These are phyloP conservation scores for Aquilaria sinensis DNA, from an alignment of 345 rosid species.

Conservation along the genomic window DNA sequence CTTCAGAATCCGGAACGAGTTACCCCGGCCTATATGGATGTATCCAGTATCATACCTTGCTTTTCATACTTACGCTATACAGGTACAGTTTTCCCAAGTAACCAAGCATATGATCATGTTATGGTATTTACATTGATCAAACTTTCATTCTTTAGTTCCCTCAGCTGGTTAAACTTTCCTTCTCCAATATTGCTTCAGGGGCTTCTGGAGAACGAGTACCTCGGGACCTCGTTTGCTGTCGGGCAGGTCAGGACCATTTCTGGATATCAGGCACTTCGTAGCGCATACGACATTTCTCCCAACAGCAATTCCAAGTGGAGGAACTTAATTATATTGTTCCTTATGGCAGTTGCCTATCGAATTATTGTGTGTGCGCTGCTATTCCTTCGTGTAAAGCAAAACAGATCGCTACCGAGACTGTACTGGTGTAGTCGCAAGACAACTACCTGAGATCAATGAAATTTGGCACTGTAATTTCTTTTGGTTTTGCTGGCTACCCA, in stretches of 20 bases:
- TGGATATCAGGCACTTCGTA: slow-evolving; percentile 67
- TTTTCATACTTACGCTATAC: slow-evolving; percentile 84
- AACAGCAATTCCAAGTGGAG: slow-evolving; percentile 77
- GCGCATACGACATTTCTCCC: slow-evolving; percentile 69
- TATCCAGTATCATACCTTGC: slow-evolving; percentile 89
- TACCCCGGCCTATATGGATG: slow-evolving; percentile 82
- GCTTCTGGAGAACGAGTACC: slow-evolving; percentile 89
- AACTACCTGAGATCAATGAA: slow-evolving; percentile 37
- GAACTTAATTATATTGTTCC: slow-evolving; percentile 66
- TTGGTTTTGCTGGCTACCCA: not conserved
- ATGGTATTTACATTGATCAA: not conserved
- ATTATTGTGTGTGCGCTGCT: slow-evolving; percentile 55
- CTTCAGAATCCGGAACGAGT: slow-evolving; percentile 73
- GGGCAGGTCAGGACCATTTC: slow-evolving; percentile 93
- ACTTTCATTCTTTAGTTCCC: not conserved
- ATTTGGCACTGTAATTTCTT: slow-evolving; percentile 5
- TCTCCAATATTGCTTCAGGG: slow-evolving; percentile 44
- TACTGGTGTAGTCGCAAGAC: slow-evolving; percentile 29
- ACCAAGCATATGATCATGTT: not conserved
- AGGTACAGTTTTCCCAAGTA: slow-evolving; percentile 35
- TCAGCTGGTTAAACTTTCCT: not conserved
- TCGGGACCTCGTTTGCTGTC: slow-evolving; percentile 71
- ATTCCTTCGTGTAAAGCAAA: slow-evolving; percentile 40
- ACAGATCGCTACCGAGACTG: slow-evolving; percentile 25
- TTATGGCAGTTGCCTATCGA: slow-evolving; percentile 81